Percentiles rank a stretch among this genome's conserved stretches.
These are phyloP conservation scores for Botrytis galanthina DNA, from an alignment of 2,329 filamentous ascomycete genomes.

Conservation along the genomic window DNA sequence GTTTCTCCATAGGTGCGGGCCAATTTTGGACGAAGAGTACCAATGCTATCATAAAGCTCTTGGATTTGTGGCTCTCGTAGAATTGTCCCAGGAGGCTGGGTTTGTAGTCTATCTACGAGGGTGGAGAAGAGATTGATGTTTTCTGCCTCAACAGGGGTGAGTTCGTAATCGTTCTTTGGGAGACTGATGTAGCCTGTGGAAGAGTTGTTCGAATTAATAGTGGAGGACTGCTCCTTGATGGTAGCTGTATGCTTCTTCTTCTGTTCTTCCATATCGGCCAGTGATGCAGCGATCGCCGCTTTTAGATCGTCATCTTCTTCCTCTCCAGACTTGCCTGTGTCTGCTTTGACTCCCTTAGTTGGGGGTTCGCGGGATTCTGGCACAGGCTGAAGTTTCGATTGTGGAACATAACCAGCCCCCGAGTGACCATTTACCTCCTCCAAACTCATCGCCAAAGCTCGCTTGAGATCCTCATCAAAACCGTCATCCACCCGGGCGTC, in stretches of 20 bases:
- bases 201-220: slow-evolving; percentile 47
- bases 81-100: slow-evolving; percentile 92
- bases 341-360: slow-evolving; percentile 36
- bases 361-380: slow-evolving; percentile 27
- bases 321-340: slow-evolving; percentile 56
- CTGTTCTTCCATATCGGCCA: slow-evolving; percentile 97
- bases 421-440: slow-evolving; percentile 82
- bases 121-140: slow-evolving; percentile 97
- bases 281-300: slow-evolving; percentile 89
- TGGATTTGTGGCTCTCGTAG: slow-evolving; percentile 97
- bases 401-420: slow-evolving; percentile 68
- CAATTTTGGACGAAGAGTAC: slow-evolving; percentile 86
- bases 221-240: slow-evolving; percentile 74
- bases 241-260: slow-evolving; percentile 85
- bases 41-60: slow-evolving; percentile 96
- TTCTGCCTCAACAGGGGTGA: slow-evolving; percentile 90
- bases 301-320: slow-evolving; percentile 93
- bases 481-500: slow-evolving; percentile 83
- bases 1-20: slow-evolving; percentile 96
- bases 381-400: slow-evolving; percentile 49
- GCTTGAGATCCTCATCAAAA: slow-evolving; percentile 93
- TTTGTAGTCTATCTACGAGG: slow-evolving; percentile 88
- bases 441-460: slow-evolving; percentile 91
- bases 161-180: slow-evolving; percentile 90
- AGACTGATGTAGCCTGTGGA: slow-evolving; percentile 53